Evolutionary conservation across 163 green algal species (phyloP), one percentile per base, ranked within the genome.

Genomic region (Scenedesmus sp.): DNA sequence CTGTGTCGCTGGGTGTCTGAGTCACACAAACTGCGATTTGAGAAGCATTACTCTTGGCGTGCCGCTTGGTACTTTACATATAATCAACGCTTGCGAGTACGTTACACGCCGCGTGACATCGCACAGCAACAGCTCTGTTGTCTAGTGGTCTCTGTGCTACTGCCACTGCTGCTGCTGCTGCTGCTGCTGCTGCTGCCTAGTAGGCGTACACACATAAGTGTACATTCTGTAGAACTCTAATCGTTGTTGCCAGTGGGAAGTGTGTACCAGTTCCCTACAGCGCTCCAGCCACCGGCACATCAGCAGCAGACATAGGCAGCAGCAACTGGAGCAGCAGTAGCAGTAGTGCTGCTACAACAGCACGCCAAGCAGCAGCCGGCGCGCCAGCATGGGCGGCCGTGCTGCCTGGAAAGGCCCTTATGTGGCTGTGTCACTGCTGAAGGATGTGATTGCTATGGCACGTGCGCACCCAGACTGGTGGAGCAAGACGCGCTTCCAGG

Each of bases 371-470:
- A 82, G 62, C 62, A 57, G 34, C 62, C 52, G 46, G 15, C 23
- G 18, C 4, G 89, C 64, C 55, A 10, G 20, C 13, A 91, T 90
- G 84, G 90, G 90, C 54, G 88, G 88, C 73, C 88, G 92, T 9
- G 62, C 92, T 15, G 87, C 92, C 1, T 96, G 94, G 94, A 96
- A 96, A 34, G 94, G 94, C 10, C 94, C 94, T 0, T 96, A 94
- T 54, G 94, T 96, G 46, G 94, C 94, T 2, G 94, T 96, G 0
- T 92, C 34, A 57, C 84, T 96, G 54, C 93, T 96, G 52, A 88
- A 94, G 62, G 94, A 96, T 54, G 93, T 96, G 7, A 94, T 96
- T 12, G 93, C 91, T 1, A 26, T 96, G n/a, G 91, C 93, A 1
- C 88, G 92, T 0, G 89, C 90, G 64, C 92, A 96, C 67, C 95